Percentiles rank a stretch among this genome's conserved stretches.
These are phyloP conservation scores for Elaphomyces granulatus DNA, from an alignment of 495 filamentous ascomycete genomes.

Conservation along the genomic window DNA sequence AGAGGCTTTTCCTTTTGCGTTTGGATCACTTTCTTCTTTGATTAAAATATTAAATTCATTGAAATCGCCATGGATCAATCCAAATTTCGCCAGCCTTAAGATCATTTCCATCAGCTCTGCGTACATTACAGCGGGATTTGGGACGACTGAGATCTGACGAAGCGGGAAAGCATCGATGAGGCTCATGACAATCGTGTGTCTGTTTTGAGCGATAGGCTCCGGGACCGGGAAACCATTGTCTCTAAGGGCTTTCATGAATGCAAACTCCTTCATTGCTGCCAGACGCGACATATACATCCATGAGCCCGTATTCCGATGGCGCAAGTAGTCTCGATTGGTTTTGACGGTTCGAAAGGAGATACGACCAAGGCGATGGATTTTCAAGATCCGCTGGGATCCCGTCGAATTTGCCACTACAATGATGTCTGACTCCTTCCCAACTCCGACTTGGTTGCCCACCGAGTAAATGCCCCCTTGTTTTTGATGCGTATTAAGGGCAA, in stretches of 20 bases:
- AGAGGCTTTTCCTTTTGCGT: slow-evolving; percentile 23
- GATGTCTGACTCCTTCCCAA: slow-evolving; percentile 96
- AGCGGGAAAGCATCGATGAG: slow-evolving; percentile 81
- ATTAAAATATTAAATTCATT: slow-evolving; percentile 99
- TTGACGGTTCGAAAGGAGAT: slow-evolving; percentile 97
- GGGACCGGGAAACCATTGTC: slow-evolving; percentile 82
- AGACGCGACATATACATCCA: slow-evolving; percentile 98
- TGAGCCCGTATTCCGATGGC: slow-evolving; percentile 56
- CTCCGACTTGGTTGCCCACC: slow-evolving; percentile 87
- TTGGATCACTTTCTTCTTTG: slow-evolving; percentile 45
- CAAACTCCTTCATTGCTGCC: slow-evolving; percentile 80
- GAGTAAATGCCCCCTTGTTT: slow-evolving; percentile 67
- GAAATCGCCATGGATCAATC: slow-evolving; percentile 95
- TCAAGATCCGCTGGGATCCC: slow-evolving; percentile 55
- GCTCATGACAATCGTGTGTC: slow-evolving; percentile 93
- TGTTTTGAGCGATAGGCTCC: slow-evolving; percentile 66
- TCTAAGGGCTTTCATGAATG: slow-evolving; percentile 76
- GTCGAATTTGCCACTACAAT: slow-evolving; percentile 66
- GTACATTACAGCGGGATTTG: slow-evolving; percentile 68
- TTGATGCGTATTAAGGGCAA: slow-evolving; percentile 79
- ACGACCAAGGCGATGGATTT: slow-evolving; percentile 87
- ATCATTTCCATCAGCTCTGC: slow-evolving; percentile 80
- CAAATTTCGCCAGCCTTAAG: slow-evolving; percentile 66
- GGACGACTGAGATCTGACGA: slow-evolving; percentile 64
- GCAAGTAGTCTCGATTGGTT: slow-evolving; percentile 88